These are phyloP conservation scores for Clonostachys rosea DNA, from an alignment of 2,329 filamentous ascomycete species.

Conservation along the genomic window DNA sequence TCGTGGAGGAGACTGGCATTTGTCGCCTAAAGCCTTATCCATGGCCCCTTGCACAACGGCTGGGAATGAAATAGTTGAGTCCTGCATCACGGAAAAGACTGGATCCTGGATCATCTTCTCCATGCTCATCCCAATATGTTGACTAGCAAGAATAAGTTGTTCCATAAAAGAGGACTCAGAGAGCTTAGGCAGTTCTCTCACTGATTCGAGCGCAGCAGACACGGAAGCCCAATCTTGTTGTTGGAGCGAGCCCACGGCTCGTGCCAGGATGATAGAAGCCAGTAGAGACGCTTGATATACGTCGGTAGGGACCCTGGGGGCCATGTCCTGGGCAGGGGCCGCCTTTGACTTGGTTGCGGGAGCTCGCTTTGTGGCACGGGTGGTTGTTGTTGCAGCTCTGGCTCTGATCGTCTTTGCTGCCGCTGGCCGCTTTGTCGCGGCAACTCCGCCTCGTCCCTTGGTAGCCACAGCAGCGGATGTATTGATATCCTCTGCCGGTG, in stretches of 20 bases:
- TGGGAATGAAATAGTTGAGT: slow-evolving; percentile 87
- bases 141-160: slow-evolving; percentile 61
- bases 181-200: slow-evolving; percentile 35
- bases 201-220: slow-evolving; percentile 46
- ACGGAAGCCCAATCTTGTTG: slow-evolving; percentile 55
- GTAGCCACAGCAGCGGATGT: slow-evolving; percentile 6
- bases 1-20: slow-evolving; percentile 26
- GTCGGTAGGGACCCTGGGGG: slow-evolving; percentile 17
- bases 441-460: slow-evolving; percentile 3
- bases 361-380: slow-evolving; percentile 1
- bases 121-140: slow-evolving; percentile 63
- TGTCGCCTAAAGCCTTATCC: not conserved
- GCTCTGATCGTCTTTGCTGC: slow-evolving; percentile 9
- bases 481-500: not conserved
- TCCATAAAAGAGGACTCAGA: slow-evolving; percentile 35
- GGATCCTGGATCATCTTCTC: slow-evolving; percentile 74
- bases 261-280: slow-evolving; percentile 25
- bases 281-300: slow-evolving; percentile 28
- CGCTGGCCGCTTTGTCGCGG: slow-evolving; percentile 2
- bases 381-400: slow-evolving; percentile 4
- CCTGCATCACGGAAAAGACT: slow-evolving; percentile 83
- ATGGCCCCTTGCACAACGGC: slow-evolving; percentile 42
- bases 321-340: slow-evolving; percentile 9
- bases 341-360: not conserved
- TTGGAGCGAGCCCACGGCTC: slow-evolving; percentile 38